Percentiles rank a stretch among this genome's conserved stretches.
phyloP scores from a whole-genome alignment of 2,329 filamentous ascomycete species.

The Lecanosticta acicola region DNA sequence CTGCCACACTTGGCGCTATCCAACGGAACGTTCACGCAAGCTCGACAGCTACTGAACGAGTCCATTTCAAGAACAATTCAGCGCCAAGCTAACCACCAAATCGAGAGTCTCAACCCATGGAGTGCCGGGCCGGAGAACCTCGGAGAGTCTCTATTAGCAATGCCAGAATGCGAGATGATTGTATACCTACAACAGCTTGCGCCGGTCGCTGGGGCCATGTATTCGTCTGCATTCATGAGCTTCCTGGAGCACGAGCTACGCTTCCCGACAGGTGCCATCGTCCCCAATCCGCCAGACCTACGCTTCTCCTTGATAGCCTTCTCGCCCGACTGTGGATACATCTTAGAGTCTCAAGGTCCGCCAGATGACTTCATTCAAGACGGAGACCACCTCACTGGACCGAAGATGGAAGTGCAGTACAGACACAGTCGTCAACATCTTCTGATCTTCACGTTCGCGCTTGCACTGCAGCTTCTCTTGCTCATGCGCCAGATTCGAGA shows the following conservation, averaged over 20 bases:
- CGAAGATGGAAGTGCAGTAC: slow-evolving; percentile 52
- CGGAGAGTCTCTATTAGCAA: slow-evolving; percentile 53
- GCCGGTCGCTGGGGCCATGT: slow-evolving; percentile 22
- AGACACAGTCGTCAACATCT: slow-evolving; percentile 46
- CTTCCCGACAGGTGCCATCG: slow-evolving; percentile 53
- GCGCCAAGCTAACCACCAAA: slow-evolving; percentile 58
- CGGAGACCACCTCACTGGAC: slow-evolving; percentile 49
- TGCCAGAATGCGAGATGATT: slow-evolving; percentile 82
- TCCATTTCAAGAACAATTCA: slow-evolving; percentile 64
- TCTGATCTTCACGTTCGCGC: slow-evolving; percentile 46
- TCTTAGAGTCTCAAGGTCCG: slow-evolving; percentile 56
- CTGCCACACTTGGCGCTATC: slow-evolving; percentile 74
- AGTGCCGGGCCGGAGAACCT: slow-evolving; percentile 59
- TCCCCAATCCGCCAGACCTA: slow-evolving; percentile 48
- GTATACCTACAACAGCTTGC: slow-evolving; percentile 68
- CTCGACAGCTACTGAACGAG: slow-evolving; percentile 59
- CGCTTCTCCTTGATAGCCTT: slow-evolving; percentile 57
- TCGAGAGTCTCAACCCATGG: slow-evolving; percentile 61
- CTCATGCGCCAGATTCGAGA: slow-evolving; percentile 60
- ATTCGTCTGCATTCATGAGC: slow-evolving; percentile 35
- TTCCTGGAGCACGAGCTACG: slow-evolving; percentile 56
- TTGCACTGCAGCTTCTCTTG: slow-evolving; percentile 51
- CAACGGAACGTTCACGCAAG: slow-evolving; percentile 43
- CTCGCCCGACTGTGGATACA: slow-evolving; percentile 62
- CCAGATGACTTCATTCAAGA: slow-evolving; percentile 50